Evolutionary conservation across 2,329 filamentous ascomycete species (phyloP), one percentile per base, ranked within the genome.

Genomic region (Scorias spongiosa): DNA sequence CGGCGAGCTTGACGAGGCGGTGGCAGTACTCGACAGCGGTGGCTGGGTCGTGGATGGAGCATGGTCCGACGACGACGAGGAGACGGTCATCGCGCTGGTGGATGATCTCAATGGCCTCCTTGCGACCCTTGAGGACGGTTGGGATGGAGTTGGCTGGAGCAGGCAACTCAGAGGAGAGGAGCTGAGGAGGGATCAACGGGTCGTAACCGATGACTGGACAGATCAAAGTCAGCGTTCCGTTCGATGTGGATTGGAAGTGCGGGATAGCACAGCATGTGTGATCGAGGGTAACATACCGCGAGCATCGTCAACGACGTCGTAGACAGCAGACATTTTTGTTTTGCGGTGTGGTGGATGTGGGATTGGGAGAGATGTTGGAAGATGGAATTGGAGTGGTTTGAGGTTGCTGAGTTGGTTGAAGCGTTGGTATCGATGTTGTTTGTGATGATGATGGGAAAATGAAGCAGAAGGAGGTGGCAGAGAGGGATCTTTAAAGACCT

Each of bases 1-100:
- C 76, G 47, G 87, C 77, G 40, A 95, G 70, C 43, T 72, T 67
- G 67, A 86, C 83, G 41, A 98, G 76, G 45, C 81, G 78, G 49
- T 74, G 68, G 62, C 83, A 85, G 72, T 98, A 98, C 65, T 95
- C 87, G 55, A 93, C 71, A 36, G 91, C 91, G 11, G 79, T 79
- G 41, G 72, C 78, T 8, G 91, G 91, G 66, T 98, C 91, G 70
- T 98, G 91, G 61, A 98, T 89, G 26, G 88, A 95, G 73, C 91
- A 98, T 43, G 91, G 91, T 2, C 91, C 91, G 59, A 93, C 83
- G 59, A 98, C 80, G 57, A 96, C 91, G 49, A 98, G 77, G 29
- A 98, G 82, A 48, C 88, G 84, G 69, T 94, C 86, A 64, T 78
- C 80, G 51, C 76, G 72, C 58, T 81, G 79, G 63, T 84, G 80